Conservation (phyloP, 2,329 filamentous ascomycete species). For the Sporothrix humicola region DNA sequence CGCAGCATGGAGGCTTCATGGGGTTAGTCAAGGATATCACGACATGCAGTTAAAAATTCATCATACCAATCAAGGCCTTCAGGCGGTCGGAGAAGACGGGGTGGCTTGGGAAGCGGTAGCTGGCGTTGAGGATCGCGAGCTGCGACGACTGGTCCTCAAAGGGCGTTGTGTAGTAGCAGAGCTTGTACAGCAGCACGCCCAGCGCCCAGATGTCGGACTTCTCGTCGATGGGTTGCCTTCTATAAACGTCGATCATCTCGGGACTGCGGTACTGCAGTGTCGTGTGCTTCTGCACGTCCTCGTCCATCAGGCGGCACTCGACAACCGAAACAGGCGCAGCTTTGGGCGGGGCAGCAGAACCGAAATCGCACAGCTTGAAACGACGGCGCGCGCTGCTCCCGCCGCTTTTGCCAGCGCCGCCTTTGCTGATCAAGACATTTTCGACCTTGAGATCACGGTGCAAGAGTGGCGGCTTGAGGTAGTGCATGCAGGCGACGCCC, state of each 20-base stretch:
- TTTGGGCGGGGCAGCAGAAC: slow-evolving; percentile 82
- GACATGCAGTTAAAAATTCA: background rate
- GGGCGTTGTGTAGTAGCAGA: slow-evolving; percentile 98
- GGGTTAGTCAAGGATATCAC: background rate
- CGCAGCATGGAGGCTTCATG: slow-evolving; percentile 80
- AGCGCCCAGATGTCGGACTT: slow-evolving; percentile 99
- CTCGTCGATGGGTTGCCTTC: slow-evolving; percentile 95
- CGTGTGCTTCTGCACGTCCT: slow-evolving; percentile 95
- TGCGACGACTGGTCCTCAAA: slow-evolving; percentile 93
- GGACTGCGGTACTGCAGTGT: slow-evolving; percentile 97
- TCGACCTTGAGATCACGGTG: slow-evolving; percentile 97
- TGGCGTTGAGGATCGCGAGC: slow-evolving; percentile 95
- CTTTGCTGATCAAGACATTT: slow-evolving; percentile 85
- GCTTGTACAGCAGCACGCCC: slow-evolving; percentile 92
- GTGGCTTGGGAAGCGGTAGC: slow-evolving; percentile 87
- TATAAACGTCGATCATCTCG: slow-evolving; percentile 98
- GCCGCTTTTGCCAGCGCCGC: slow-evolving; percentile 26
- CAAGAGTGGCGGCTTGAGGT: slow-evolving; percentile 88
- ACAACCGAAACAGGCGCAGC: slow-evolving; percentile 84
- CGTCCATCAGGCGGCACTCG: slow-evolving; percentile 91
- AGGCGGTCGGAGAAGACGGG: slow-evolving; percentile 87
- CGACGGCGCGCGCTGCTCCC: slow-evolving; percentile 64
- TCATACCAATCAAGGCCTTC: slow-evolving; percentile 83
- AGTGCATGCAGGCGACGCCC: slow-evolving; percentile 98
- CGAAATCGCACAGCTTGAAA: slow-evolving; percentile 99